Evolutionary conservation across 306 rosid species (phyloP).

Genomic region (Castanea mollissima): DNA sequence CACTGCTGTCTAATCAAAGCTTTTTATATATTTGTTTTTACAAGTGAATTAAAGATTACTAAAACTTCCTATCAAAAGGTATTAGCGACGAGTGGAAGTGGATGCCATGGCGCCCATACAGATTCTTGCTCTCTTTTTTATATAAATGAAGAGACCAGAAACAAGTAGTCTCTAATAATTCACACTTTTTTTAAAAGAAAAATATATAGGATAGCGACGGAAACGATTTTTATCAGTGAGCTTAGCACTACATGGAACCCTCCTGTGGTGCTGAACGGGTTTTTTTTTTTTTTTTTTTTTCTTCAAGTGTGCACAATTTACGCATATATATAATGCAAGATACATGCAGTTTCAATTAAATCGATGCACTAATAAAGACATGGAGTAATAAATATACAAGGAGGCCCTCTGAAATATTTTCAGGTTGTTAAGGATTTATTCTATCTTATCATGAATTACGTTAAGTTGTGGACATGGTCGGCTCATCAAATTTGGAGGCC

Average conservation of each 20-base stretch:
- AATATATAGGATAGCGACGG: neutral
- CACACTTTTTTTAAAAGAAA: neutral
- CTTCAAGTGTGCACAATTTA: no score
- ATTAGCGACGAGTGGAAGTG: conserved; percentile 35
- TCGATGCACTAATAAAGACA: neutral
- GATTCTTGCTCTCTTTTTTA: conserved; percentile 16
- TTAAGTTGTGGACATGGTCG: no score
- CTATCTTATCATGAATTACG: no score
- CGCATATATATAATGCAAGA: neutral
- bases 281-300: no score
- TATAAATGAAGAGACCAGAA: neutral
- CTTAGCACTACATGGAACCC: neutral
- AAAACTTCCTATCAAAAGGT: conserved; percentile 3
- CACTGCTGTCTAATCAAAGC: neutral
- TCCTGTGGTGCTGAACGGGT: no score
- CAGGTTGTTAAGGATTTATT: no score
- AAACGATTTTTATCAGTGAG: neutral
- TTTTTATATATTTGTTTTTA: neutral
- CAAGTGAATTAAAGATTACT: conserved; percentile 13
- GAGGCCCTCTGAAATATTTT: neutral
- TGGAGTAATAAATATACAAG: neutral
- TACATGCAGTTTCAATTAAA: neutral
- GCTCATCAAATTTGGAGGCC: no score
- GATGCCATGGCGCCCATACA: conserved; percentile 28
- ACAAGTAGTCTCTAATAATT: neutral